phyloP scores from a whole-genome alignment of 441 rosid species.

The Adansonia gregorii region DNA sequence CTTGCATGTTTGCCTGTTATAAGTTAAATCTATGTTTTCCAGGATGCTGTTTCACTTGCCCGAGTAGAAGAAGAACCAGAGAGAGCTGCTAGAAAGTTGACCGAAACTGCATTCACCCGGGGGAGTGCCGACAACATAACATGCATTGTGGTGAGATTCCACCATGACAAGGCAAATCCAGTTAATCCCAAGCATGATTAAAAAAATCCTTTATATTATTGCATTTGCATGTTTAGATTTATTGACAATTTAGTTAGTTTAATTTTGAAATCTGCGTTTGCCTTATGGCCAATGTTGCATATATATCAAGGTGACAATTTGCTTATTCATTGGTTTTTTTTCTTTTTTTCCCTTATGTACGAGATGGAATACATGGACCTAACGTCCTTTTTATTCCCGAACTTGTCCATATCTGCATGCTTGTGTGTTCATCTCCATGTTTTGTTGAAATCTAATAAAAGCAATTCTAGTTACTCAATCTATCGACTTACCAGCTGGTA shows the following conservation, averaged over 20 bases:
- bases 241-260: neutral
- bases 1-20: neutral
- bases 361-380: conserved; percentile 11
- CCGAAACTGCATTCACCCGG: conserved; percentile 78
- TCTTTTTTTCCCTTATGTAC: conserved; percentile 16
- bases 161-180: conserved; percentile 48
- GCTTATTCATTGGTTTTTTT: conserved; percentile 45
- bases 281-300: conserved; percentile 25
- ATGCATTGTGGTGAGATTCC: conserved; percentile 88
- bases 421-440: neutral
- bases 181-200: conserved; percentile 34
- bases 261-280: conserved; percentile 16
- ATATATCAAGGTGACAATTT: conserved; percentile 35
- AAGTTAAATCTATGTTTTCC: conserved; percentile 1
- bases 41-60: conserved; percentile 92
- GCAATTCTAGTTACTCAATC: neutral
- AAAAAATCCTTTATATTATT: conserved; percentile 24
- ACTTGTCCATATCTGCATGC: neutral
- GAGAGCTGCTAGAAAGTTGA: conserved; percentile 81
- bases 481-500: neutral
- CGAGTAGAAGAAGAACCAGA: conserved; percentile 74
- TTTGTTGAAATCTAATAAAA: neutral
- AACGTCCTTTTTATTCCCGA: neutral
- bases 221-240: conserved; percentile 29
- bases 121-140: conserved; percentile 98